phyloP scores from a whole-genome alignment of 2,329 filamentous ascomycete genomes.

The Xylariomycetidae sp. region DNA sequence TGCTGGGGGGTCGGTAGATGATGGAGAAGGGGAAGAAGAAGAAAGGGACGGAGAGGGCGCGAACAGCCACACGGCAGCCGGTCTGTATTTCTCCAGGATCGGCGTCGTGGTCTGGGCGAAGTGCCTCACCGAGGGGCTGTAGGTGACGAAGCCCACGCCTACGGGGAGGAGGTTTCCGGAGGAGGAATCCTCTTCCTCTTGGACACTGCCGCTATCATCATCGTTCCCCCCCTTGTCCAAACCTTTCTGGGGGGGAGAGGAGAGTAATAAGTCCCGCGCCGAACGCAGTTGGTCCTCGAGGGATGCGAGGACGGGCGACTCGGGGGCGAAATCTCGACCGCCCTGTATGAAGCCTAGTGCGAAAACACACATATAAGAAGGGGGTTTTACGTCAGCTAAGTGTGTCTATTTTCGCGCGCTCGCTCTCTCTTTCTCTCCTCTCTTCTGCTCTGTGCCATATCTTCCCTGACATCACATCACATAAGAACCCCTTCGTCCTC shows the following conservation, averaged over 20 bases:
- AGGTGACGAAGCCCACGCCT: constrained; percentile 60
- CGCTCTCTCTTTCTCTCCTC: no score
- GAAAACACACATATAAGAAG: no score
- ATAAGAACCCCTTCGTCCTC: no score
- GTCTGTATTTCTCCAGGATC: constrained; percentile 46
- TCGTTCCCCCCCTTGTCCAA: no score
- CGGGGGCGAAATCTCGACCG: constrained; percentile 28
- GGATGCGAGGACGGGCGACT: constrained; percentile 19
- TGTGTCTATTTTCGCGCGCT: no score
- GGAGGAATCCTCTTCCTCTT: no score
- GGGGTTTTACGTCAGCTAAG: background rate
- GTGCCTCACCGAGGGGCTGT: constrained; percentile 34
- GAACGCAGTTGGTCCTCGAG: constrained; percentile 28
- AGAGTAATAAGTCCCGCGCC: background rate
- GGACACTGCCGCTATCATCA: background rate
- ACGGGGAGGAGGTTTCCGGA: constrained; percentile 48
- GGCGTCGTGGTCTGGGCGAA: constrained; percentile 43
- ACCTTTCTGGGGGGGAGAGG: no score
- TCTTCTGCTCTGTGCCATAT: no score
- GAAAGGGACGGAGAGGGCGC: constrained; percentile 42
- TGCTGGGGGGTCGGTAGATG: no score
- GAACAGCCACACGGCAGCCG: constrained; percentile 64
- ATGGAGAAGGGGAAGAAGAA: constrained; percentile 14
- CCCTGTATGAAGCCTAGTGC: constrained; percentile 31
- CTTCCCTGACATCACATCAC: no score